A percentile compares a stretch with the other conserved stretches of the same genome.
phyloP scores from a whole-genome alignment of 768 basidiomycete genomes.

The Xanthoconium stramineum region DNA sequence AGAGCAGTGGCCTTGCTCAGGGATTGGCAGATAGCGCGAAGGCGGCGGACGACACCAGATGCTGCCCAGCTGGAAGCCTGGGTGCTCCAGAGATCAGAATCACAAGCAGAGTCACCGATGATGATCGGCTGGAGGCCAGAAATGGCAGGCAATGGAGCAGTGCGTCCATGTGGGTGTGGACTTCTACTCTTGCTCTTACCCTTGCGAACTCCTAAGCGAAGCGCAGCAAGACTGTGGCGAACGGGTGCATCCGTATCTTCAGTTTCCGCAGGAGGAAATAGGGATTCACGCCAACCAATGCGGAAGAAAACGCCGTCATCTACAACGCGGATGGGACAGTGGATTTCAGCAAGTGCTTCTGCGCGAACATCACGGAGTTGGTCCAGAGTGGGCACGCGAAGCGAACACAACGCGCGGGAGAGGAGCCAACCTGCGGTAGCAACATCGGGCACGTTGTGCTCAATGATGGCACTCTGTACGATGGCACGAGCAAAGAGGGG shows the following conservation, averaged over 20 bases:
- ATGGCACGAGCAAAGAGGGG: conserved; percentile 74
- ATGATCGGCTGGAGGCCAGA: conserved; percentile 60
- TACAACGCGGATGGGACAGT: conserved; percentile 50
- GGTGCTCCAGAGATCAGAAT: conserved; percentile 61
- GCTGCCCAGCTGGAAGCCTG: conserved; percentile 64
- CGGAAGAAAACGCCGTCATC: conserved; percentile 73
- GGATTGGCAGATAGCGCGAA: conserved; percentile 74
- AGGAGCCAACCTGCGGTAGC: conserved; percentile 64
- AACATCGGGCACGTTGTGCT: conserved; percentile 59
- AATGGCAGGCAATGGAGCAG: conserved; percentile 8
- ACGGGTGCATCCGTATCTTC: conserved; percentile 17
- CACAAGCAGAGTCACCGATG: conserved; percentile 68
- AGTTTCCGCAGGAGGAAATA: conserved; percentile 31
- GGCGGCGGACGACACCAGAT: conserved; percentile 55
- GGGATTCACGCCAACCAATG: conserved; percentile 51
- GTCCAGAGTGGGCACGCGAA: conserved; percentile 53
- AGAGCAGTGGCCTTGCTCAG: conserved; percentile 57
- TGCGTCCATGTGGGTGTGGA: conserved; percentile 25
- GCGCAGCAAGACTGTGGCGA: conserved; percentile 15
- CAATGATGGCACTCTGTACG: conserved; percentile 67
- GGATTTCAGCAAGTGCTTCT: conserved; percentile 53
- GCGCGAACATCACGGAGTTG: conserved; percentile 60
- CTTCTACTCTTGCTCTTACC: conserved; percentile 26
- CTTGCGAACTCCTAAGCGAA: conserved; percentile 26
- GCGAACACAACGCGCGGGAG: conserved; percentile 55